A percentile compares a stretch with the other conserved stretches of the same genome.
Conservation (phyloP, 768 basidiomycete genomes). For the Phlebiopsis flavidoalba region DNA sequence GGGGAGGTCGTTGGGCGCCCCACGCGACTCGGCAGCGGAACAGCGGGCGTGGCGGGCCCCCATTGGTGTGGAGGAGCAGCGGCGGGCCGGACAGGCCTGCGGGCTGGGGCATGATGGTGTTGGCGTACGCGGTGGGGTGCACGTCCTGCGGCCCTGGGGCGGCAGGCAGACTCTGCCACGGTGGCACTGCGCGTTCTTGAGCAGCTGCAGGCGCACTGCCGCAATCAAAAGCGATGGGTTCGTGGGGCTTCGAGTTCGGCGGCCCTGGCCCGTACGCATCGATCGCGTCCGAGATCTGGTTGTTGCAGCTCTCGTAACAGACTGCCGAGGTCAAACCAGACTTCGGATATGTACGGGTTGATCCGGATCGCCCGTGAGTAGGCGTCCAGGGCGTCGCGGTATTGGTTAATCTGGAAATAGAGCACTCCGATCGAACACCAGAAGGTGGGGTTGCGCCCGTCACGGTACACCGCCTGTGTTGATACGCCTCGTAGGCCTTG, state of each 20-base stretch:
- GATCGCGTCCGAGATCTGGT: constrained; percentile 97
- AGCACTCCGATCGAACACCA: constrained; percentile 99
- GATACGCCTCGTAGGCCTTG: constrained; percentile 99
- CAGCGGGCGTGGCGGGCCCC: constrained; percentile 38
- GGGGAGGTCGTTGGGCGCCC: constrained; percentile 35
- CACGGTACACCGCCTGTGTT: constrained; percentile 98
- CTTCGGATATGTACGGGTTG: constrained; percentile 93
- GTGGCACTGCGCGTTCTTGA: constrained; percentile 72
- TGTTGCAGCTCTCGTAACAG: constrained; percentile 98
- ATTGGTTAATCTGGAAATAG: constrained; percentile 99
- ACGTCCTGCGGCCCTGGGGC: constrained; percentile 94
- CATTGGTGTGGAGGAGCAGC: constrained; percentile 46
- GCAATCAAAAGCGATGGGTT: constrained; percentile 74
- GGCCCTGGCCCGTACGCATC: constrained; percentile 95
- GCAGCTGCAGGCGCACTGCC: constrained; percentile 75
- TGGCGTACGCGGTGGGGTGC: constrained; percentile 91
- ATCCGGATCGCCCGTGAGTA: constrained; percentile 98
- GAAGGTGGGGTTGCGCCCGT: constrained; percentile 97
- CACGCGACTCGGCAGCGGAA: constrained; percentile 68
- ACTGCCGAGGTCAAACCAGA: constrained; percentile 96
- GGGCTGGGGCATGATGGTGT: constrained; percentile 63
- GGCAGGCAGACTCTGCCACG: constrained; percentile 72
- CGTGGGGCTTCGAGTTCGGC: constrained; percentile 87
- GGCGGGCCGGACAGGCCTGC: constrained; percentile 63
- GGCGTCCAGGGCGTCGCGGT: constrained; percentile 96